phyloP scores from a whole-genome alignment of 2,329 filamentous ascomycete genomes.

The Pseudonectria foliicola region DNA sequence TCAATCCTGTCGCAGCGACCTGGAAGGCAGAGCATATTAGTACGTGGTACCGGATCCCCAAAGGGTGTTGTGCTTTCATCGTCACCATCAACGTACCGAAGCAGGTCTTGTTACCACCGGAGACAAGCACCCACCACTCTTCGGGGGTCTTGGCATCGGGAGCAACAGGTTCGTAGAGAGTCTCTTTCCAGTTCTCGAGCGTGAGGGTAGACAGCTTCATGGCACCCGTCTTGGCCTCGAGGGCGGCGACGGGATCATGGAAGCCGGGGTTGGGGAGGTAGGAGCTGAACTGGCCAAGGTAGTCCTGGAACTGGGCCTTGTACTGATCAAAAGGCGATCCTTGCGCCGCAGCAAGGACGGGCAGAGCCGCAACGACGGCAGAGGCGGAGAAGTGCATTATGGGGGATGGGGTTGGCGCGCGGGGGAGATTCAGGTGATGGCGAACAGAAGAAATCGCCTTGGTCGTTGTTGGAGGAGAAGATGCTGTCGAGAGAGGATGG shows the following conservation, averaged over 20 bases:
- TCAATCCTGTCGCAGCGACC: slow-evolving; percentile 61
- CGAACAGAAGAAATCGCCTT: too few relatives aligned
- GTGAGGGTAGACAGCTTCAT: slow-evolving; percentile 48
- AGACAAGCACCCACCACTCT: slow-evolving; percentile 70
- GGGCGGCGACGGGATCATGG: slow-evolving; percentile 34
- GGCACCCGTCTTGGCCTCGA: slow-evolving; percentile 32
- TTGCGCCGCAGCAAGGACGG: slow-evolving; percentile 47
- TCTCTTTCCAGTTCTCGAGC: slow-evolving; percentile 63
- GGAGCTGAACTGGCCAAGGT: slow-evolving; percentile 53
- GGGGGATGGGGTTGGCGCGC: neutral
- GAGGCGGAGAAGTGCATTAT: slow-evolving; percentile 52
- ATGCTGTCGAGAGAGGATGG: neutral
- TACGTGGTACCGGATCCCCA: neutral
- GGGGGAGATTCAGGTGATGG: too few relatives aligned
- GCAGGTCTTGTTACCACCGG: slow-evolving; percentile 73
- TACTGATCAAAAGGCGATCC: slow-evolving; percentile 48
- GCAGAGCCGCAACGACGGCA: slow-evolving; percentile 45
- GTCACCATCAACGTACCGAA: slow-evolving; percentile 42
- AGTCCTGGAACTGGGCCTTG: slow-evolving; percentile 55
- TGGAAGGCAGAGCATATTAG: slow-evolving; percentile 23
- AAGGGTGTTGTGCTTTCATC: neutral
- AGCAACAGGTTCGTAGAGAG: slow-evolving; percentile 55
- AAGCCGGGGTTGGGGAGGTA: slow-evolving; percentile 43
- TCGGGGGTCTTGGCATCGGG: slow-evolving; percentile 55
- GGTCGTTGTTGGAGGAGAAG: slow-evolving; percentile 2